Base-by-base conservation (phyloP, 768 basidiomycete species). In the Mycena amicta region DNA sequence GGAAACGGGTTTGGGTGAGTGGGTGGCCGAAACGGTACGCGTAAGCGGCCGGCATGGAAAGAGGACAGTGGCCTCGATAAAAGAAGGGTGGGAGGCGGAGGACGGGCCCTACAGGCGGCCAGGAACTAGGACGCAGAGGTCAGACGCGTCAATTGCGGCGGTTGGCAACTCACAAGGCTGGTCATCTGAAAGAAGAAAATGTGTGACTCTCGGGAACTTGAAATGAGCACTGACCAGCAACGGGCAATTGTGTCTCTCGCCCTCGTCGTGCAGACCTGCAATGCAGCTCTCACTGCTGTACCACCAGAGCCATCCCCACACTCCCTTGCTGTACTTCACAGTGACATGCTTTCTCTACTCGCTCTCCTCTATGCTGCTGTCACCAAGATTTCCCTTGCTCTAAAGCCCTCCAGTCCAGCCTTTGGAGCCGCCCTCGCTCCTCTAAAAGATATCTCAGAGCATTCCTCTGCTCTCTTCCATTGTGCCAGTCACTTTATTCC, bases 331-430 rank as follows among this genome's bases (percentile, higher is more conserved):
- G 68, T 79, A 55, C 62, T 90, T 46, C 80, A 76, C 61, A 76
- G 77, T 30, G 89, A 91, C 66, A 70, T 87, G 18, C 56, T 84
- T 22, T 80, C 84, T 2, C 71, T 90, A 31, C 75, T 89, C 45
- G 74, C 83, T 4, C 76, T 89, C 60, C 66, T 89, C n/a, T 75
- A 87, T 68, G 70, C 74, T 22, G 72, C 80, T 28, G 73, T 81
- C 4, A 89, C 87, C 20, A 89, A 87, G 66, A 69, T 88, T 25
- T 76, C 89, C 3, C 78, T 91, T 30, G 76, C 81, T 1, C 76
- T 89, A 51, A 89, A 86, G 41, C 85, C 87, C 4, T 70, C 82
- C 3, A 74, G 77, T 0, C 84, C 84, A 1, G 74, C 84, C 4
- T 80, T 83, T 65, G 66, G 75, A 2, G 82, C 87, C 1, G 74